Conservation (phyloP, 345 rosid species). For the Garcia nutans region DNA sequence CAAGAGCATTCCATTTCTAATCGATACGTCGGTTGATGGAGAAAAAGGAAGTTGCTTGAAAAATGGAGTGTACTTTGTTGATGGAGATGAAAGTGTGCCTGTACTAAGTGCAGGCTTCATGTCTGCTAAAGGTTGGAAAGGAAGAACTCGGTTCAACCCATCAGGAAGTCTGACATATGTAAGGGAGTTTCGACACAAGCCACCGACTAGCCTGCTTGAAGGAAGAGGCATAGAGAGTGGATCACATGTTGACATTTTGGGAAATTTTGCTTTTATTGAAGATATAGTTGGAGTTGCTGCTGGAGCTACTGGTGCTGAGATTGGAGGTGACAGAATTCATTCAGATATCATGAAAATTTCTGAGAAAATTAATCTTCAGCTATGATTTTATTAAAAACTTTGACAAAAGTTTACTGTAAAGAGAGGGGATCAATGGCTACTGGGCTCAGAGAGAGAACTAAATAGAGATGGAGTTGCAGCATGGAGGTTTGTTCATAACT, state of each 20-base stretch:
- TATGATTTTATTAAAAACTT: constrained; percentile 19
- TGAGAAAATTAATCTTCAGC: constrained; percentile 43
- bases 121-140: constrained; percentile 76
- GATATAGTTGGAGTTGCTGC: constrained; percentile 62
- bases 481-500: constrained; percentile 12
- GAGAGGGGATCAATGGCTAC: not conserved
- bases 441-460: constrained; percentile 11
- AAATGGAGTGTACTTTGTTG: constrained; percentile 48
- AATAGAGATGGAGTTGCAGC: constrained; percentile 7
- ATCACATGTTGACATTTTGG: constrained; percentile 68
- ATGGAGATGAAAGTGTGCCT: constrained; percentile 64
- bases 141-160: constrained; percentile 70
- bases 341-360: constrained; percentile 53
- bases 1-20: constrained; percentile 63
- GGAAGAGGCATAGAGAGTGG: constrained; percentile 61
- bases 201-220: constrained; percentile 50
- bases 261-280: constrained; percentile 60
- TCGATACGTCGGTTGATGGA: constrained; percentile 51
- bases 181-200: constrained; percentile 60
- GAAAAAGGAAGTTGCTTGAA: constrained; percentile 43
- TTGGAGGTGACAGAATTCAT: constrained; percentile 61
- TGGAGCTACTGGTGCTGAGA: constrained; percentile 52
- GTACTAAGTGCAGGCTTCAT: constrained; percentile 68
- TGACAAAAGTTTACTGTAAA: not conserved
- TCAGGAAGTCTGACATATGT: constrained; percentile 43